A percentile compares a stretch with the other conserved stretches of the same genome.
Conservation (phyloP, 2,329 filamentous ascomycete genomes). For the Aspergillus ochraceoroseus region DNA sequence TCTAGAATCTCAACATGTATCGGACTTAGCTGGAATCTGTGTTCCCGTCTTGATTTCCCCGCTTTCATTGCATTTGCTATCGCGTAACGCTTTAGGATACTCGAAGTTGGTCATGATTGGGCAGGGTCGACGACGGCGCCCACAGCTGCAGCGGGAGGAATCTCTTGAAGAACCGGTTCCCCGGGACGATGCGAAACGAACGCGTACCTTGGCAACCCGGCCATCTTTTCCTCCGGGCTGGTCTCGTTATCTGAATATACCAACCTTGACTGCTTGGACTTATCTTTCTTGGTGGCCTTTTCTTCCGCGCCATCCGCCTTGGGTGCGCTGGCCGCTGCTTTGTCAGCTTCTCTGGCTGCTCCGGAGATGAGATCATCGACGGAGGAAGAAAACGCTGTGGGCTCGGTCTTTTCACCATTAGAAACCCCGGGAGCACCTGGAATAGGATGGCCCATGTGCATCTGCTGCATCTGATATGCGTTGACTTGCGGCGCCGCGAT, state of each 20-base stretch:
- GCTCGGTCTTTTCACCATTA: slow-evolving; percentile 30
- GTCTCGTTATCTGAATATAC: slow-evolving; percentile 74
- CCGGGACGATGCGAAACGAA: slow-evolving; percentile 50
- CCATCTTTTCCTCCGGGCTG: slow-evolving; percentile 88
- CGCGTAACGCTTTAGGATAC: neutral
- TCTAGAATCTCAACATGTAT: slow-evolving; percentile 32
- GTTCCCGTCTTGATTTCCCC: slow-evolving; percentile 5
- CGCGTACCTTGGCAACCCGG: slow-evolving; percentile 68
- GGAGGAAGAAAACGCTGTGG: slow-evolving; percentile 38
- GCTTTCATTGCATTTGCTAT: slow-evolving; percentile 2
- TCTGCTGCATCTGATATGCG: slow-evolving; percentile 52
- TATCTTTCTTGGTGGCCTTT: slow-evolving; percentile 64
- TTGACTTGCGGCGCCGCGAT: slow-evolving; percentile 53
- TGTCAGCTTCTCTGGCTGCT: slow-evolving; percentile 45
- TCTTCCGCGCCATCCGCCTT: slow-evolving; percentile 49
- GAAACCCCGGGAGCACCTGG: slow-evolving; percentile 24
- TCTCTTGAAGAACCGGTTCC: slow-evolving; percentile 36
- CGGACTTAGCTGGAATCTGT: slow-evolving; percentile 37
- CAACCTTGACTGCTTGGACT: slow-evolving; percentile 62
- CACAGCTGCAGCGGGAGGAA: slow-evolving; percentile 33
- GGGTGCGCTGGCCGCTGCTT: slow-evolving; percentile 33
- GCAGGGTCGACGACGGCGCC: slow-evolving; percentile 35
- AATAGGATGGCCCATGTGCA: slow-evolving; percentile 50
- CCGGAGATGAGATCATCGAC: slow-evolving; percentile 51
- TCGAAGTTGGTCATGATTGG: slow-evolving; percentile 2